Base-by-base conservation (phyloP, 148 eudicot species). In the Vaccinium vitisidaea region DNA sequence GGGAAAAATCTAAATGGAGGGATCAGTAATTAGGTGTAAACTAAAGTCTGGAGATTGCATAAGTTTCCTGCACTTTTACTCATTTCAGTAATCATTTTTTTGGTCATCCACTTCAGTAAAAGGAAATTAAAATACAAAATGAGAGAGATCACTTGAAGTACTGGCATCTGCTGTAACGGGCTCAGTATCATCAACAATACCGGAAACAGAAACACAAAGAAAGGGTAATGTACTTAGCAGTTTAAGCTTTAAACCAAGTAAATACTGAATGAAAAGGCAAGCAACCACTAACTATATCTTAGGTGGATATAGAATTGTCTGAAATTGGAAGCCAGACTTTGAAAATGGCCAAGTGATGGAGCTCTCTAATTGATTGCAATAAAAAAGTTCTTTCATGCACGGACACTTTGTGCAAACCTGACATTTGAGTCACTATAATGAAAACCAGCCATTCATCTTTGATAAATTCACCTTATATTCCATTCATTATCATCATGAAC, bases 401-500 rank as follows among this genome's bases (percentile, higher is more conserved):
- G 10, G 11, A 19, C 16, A 61, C 67, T 7, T 65, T 65, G 23
- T 11, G 6, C 76, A 75, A 36, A 58, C n/a, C 80, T 50, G 43
- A 39, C 23, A 39, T n/a, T 27, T n/a, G 30, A 75, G 13, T 30
- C 11, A 16, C 50, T 30, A 63, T 16, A 84, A 75, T 2, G 1
- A 59, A 12, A 77, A 77, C 15, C 75, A 71, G 21, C 23, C 76
- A 18, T 18, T 13, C 63, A 16, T 59, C 56, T n/a, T 4, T 15
- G 0, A 78, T 61, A 70, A 61, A 73, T 46, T 79, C 88, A 96
- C 99, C 99, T 93, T 81, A 96, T 96, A 80, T 88, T 92, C 98
- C 98, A 96, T 83, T 96, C 99, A 89, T 96, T 96, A 81, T 96
- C 99, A 74, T 52, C 91, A 84, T 94, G 99, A 87, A 96, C 79